phyloP scores from a whole-genome alignment of 78 protist genomes.

The Creolimax fragrantissima region DNA sequence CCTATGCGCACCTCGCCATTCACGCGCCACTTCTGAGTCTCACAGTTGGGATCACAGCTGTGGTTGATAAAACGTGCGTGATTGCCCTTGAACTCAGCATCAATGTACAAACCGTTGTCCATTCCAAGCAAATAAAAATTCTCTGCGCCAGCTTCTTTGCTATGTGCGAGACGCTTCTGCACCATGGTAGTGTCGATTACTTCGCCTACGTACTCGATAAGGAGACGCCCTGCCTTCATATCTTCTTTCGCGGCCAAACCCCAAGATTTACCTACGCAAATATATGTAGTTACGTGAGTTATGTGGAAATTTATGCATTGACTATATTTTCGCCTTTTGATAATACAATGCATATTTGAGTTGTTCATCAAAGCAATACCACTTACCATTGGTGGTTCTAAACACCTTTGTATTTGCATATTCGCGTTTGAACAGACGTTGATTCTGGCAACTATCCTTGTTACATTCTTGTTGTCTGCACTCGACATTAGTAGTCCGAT shows the following conservation, averaged over 20 bases:
- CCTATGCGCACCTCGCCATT: constrained; percentile 58
- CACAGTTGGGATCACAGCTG: constrained; percentile 29
- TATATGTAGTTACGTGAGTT: neutral
- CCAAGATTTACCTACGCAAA: neutral
- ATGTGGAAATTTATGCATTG: neutral
- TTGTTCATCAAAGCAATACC: neutral
- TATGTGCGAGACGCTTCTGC: neutral
- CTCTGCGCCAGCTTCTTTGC: neutral
- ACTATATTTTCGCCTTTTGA: neutral
- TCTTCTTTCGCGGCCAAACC: neutral
- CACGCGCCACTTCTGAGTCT: constrained; percentile 24
- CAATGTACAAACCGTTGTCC: neutral
- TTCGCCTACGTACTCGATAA: constrained; percentile 16
- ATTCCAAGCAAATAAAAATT: neutral
- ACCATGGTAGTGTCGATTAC: neutral
- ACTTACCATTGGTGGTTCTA: neutral
- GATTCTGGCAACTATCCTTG: neutral
- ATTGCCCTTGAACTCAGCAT: neutral
- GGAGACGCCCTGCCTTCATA: neutral
- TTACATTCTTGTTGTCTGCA: neutral
- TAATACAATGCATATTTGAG: neutral
- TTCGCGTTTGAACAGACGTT: neutral
- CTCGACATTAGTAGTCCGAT: neutral
- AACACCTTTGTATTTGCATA: neutral
- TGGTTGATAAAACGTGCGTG: constrained; percentile 14